Evolutionary conservation across 2,329 filamentous ascomycete genomes (phyloP), one percentile per base, ranked within the genome.

Genomic region (Colletotrichum salicis): DNA sequence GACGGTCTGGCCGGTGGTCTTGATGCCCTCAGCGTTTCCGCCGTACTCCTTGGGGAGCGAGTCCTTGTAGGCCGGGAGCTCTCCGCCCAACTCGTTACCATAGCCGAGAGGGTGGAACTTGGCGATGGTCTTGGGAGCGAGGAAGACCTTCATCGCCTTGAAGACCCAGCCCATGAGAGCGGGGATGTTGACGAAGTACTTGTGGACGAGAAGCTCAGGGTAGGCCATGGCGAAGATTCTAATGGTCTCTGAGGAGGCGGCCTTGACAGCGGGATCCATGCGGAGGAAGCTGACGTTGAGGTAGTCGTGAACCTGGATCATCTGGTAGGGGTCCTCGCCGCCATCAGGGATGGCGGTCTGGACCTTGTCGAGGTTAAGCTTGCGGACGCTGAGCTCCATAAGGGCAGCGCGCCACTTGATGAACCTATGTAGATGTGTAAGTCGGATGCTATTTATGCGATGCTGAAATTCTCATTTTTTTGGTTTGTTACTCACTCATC

Each of bases 161-260:
- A 93, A 95, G 79, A 95, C 89, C 87, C 95, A 98, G 68, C 94
- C 93, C 95, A 98, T 98, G 77, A 98, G 87, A 67, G 91, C 83
- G 0, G 96, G 96, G 6, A 98, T 94, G 78, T 98, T 98, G 84
- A 98, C 93, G 80, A 98, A 98, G 87, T 95, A 98, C 86, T 98
- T 98, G 84, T 96, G 86, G 8, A 78, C 73, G 29, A 98, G 88
- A 11, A 97, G 90, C 85, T 98, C 96, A 0, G 96, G 95, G 84
- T 98, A 98, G 75, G 93, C 93, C 76, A 89, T 91, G 63, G 91
- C 89, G 80, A 98, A 94, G 63, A 93, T 87, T 73, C 93, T 88
- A 80, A 98, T 97, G 57, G 94, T 95, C 84, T 95, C 91, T 78
- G 90, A 91, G 74, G 71, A 73, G 24, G 71, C 67, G 8, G 60